Base-by-base conservation (phyloP, 331 rosid genomes). In the Dryas integrifolia region DNA sequence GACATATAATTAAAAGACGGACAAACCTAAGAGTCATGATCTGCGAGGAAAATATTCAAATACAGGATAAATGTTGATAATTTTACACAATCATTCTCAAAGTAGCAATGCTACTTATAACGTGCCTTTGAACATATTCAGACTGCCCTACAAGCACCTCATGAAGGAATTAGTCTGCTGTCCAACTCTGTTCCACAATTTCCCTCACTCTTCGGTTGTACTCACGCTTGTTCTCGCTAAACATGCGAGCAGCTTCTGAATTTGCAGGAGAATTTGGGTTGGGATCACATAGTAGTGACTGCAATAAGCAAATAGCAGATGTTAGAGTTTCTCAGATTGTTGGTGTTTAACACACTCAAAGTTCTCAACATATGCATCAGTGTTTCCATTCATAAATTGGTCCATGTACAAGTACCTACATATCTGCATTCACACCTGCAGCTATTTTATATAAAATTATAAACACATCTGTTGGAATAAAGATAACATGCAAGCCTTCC, bases 261-360 rank as follows among this genome's bases (percentile, higher is more conserved):
- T 92, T 92, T 39, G 98, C 98, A 68, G 98, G 98, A 77, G 98
- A 92, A 76, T 92, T 90, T 63, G 98, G 97, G 81, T 92, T 92
- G 16, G 97, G 98, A 76, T 92, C 98, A 76, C 97, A 92, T 39
- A 92, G 93, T 86, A 92, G 70, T 7, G 98, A 92, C 98, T 92
- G 86, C 83, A 76, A 79, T 24, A 18, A 77, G 65, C 72, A 64
- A 59, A 66, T 16, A 24, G 13, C 0, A 60, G 16, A 41, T 30
- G 47, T 58, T 39, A 59, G 21, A 5, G 30, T 24, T 53, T 30
- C 26, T 40, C 18, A 30, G 21, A 38, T 6, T 5, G 46, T 9
- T 26, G 38, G 59, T 49, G 51, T 58, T 15, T 30, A 39, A 35
- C 21, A 11, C 6, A 48, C 30, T 0, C 12, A 49, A 30, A 30